phyloP scores from a whole-genome alignment of 495 filamentous ascomycete species.

The Aspergillus funiculosus region DNA sequence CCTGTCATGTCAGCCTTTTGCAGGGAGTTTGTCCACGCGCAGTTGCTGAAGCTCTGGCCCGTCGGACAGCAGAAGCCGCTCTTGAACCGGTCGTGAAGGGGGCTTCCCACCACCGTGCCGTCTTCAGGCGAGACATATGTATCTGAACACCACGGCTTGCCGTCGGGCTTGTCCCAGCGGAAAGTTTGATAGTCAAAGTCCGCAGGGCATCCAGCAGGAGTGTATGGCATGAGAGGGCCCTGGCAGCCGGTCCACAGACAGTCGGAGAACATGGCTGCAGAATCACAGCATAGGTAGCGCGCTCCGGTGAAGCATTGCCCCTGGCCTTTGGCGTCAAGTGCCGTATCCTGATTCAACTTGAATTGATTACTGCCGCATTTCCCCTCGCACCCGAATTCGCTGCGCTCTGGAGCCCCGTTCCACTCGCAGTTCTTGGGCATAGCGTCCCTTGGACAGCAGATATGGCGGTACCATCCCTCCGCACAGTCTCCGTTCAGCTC shows the following conservation, averaged over 20 bases:
- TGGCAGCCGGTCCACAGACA: conserved; percentile 26
- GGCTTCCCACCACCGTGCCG: neutral
- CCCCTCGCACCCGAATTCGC: conserved; percentile 22
- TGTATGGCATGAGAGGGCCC: conserved; percentile 1
- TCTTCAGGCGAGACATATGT: conserved; percentile 4
- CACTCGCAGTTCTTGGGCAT: conserved; percentile 32
- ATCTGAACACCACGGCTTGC: conserved; percentile 13
- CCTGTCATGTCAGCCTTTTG: neutral
- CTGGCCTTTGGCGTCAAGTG: conserved; percentile 20
- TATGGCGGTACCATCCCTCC: conserved; percentile 24
- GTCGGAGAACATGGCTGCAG: conserved; percentile 16
- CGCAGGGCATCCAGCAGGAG: neutral
- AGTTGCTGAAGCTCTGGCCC: conserved; percentile 7
- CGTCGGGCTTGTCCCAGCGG: conserved; percentile 15
- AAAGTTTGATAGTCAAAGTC: conserved; percentile 3
- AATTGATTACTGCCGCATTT: conserved; percentile 22
- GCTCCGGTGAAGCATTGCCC: conserved; percentile 19
- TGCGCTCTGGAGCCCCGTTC: conserved; percentile 23
- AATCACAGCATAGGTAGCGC: conserved; percentile 26
- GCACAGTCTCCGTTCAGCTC: neutral
- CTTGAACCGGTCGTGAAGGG: conserved; percentile 10
- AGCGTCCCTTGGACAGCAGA: conserved; percentile 28
- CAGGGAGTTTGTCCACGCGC: conserved; percentile 12
- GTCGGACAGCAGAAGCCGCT: conserved; percentile 18
- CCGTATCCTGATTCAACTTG: conserved; percentile 23